phyloP scores from a whole-genome alignment of 1,139 yeast species.

The Blastobotrys ciferrii region DNA sequence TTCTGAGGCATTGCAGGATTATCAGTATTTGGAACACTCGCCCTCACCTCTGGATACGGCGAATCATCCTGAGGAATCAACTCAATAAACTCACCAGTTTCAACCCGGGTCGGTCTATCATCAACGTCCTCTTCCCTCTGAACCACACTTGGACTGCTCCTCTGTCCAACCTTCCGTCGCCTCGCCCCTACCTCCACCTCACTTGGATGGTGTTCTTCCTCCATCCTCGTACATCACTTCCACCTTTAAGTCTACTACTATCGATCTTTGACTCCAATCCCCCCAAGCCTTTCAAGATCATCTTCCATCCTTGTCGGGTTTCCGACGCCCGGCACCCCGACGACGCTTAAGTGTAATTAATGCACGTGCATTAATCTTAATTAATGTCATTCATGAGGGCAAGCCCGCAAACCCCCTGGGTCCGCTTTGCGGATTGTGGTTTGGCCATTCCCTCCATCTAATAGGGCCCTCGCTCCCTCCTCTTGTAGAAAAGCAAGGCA shows the following conservation, averaged over 20 bases:
- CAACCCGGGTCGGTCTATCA: not conserved
- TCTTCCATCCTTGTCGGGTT: not conserved
- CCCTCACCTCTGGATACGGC: slow-evolving; percentile 68
- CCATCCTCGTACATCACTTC: not conserved
- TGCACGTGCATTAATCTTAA: too few relatives aligned
- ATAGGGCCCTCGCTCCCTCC: too few relatives aligned
- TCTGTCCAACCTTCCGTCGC: not conserved
- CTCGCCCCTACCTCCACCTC: not conserved
- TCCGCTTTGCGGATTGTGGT: too few relatives aligned
- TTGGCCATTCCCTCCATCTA: too few relatives aligned
- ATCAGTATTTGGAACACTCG: slow-evolving; percentile 63
- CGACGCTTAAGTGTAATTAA: too few relatives aligned
- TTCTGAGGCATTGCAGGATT: slow-evolving; percentile 55
- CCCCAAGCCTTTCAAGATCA: not conserved
- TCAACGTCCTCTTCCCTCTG: not conserved
- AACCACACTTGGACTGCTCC: not conserved
- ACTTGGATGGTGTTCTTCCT: not conserved
- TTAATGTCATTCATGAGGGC: too few relatives aligned
- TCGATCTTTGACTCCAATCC: not conserved
- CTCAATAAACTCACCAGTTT: slow-evolving; percentile 35
- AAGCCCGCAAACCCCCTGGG: too few relatives aligned
- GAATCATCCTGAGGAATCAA: slow-evolving; percentile 50
- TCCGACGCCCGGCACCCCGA: too few relatives aligned
- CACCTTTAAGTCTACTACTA: too few relatives aligned
- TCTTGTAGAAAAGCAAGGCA: too few relatives aligned